These are phyloP conservation scores for Geotrichum phurueaensis DNA, from an alignment of 1,139 yeast species.

Conservation along the genomic window DNA sequence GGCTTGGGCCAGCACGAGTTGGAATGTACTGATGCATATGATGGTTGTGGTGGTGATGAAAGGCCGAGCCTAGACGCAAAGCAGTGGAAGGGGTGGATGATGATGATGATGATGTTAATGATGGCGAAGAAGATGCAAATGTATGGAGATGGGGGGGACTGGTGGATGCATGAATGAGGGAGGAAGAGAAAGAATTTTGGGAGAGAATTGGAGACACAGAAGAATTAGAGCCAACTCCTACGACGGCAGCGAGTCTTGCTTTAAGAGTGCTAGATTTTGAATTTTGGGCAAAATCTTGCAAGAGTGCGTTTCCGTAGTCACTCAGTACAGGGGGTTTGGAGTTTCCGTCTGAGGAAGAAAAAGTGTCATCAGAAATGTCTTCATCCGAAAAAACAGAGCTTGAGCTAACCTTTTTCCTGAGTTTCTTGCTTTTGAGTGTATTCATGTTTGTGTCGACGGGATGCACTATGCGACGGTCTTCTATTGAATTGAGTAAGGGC, in stretches of 20 bases:
- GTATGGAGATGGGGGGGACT: slow-evolving; percentile 1
- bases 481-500: not conserved
- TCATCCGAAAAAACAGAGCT: slow-evolving; percentile 5
- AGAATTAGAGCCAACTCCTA: slow-evolving; percentile 1
- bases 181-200: not conserved
- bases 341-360: slow-evolving; percentile 41
- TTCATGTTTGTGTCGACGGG: not conserved
- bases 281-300: slow-evolving; percentile 29
- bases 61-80: slow-evolving; percentile 11
- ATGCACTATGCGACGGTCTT: slow-evolving; percentile 1
- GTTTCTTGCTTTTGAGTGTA: not conserved
- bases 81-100: slow-evolving; percentile 1
- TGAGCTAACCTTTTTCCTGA: not conserved
- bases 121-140: not conserved
- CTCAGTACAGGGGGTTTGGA: slow-evolving; percentile 62
- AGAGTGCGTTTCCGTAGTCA: slow-evolving; percentile 46
- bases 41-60: slow-evolving; percentile 4
- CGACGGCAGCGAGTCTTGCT: slow-evolving; percentile 2
- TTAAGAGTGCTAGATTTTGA: slow-evolving; percentile 6
- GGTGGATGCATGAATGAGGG: slow-evolving; percentile 6
- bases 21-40: slow-evolving; percentile 7
- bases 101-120: not conserved
- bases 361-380: slow-evolving; percentile 24
- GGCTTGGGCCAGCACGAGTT: slow-evolving; percentile 9
- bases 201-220: not conserved